Evolutionary conservation across 352 stramenopile species (phyloP).

Genomic region (Saprolegnia diclina): DNA sequence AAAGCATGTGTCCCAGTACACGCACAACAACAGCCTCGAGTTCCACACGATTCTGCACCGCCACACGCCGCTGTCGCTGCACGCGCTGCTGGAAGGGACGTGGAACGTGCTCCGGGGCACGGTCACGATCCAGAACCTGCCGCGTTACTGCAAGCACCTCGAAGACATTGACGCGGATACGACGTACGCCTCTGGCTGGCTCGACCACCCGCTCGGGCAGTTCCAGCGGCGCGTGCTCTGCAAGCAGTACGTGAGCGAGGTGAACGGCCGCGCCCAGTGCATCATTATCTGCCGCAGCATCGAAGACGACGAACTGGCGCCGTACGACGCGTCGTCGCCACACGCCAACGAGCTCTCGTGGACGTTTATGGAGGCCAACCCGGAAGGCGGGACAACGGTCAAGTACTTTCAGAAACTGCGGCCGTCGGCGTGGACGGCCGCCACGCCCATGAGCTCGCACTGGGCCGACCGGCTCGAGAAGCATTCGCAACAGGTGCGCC

Average conservation of each 20-base stretch:
- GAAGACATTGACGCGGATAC: neutral
- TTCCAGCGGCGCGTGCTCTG: constrained; percentile 9
- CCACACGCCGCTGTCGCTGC: neutral
- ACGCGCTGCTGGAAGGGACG: neutral
- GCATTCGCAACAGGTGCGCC: neutral
- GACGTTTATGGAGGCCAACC: neutral
- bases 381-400: neutral
- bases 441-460: constrained; percentile 4
- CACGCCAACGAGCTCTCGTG: neutral
- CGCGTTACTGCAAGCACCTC: constrained; percentile 1
- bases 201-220: constrained; percentile 1
- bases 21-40: neutral
- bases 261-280: neutral
- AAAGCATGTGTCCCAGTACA: constrained; percentile 4
- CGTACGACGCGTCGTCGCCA: neutral
- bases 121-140: constrained; percentile 1
- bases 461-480: neutral
- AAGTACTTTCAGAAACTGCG: constrained; percentile 7
- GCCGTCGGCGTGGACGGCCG: neutral
- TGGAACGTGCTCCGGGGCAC: constrained; percentile 7
- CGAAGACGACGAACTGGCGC: neutral
- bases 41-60: constrained; percentile 2
- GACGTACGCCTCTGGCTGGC: neutral
- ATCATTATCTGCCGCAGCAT: constrained; percentile 7
- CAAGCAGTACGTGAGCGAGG: neutral